phyloP scores from a whole-genome alignment of 78 protist genomes.

The Planoprotostelium fungivorum region DNA sequence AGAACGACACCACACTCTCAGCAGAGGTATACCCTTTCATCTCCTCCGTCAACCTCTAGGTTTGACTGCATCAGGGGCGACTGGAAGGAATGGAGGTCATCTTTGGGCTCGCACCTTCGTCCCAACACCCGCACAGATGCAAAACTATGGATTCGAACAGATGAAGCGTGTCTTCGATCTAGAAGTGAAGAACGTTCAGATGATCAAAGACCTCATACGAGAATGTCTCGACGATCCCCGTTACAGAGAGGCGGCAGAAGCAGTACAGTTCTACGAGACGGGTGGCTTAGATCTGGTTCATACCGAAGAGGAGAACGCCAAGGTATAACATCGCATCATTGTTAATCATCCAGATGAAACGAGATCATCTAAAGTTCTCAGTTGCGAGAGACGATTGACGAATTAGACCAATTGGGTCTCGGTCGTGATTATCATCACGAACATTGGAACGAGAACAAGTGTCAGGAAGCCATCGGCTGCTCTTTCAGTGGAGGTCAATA shows the following conservation, averaged over 20 bases:
- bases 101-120: not conserved
- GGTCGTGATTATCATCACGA: not conserved
- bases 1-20: not conserved
- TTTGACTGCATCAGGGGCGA: not conserved
- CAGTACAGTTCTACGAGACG: not conserved
- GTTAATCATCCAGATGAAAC: not conserved
- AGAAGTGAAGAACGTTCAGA: not conserved
- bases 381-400: not conserved
- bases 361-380: not conserved
- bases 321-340: not conserved
- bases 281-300: not conserved
- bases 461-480: not conserved
- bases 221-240: not conserved
- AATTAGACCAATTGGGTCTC: not conserved
- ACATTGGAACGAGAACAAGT: not conserved
- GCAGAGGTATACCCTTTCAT: not conserved
- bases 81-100: not conserved
- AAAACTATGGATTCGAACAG: not conserved
- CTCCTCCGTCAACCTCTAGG: not conserved
- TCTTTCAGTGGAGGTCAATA: not conserved
- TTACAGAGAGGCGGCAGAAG: not conserved
- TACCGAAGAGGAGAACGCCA: not conserved
- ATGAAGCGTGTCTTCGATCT: not conserved
- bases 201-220: not conserved
- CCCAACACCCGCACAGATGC: not conserved